Percentiles rank a stretch among this genome's conserved stretches.
Evolutionary conservation across 108 stramenopile genomes (phyloP).

Genomic region (Cyclotella baltica): DNA sequence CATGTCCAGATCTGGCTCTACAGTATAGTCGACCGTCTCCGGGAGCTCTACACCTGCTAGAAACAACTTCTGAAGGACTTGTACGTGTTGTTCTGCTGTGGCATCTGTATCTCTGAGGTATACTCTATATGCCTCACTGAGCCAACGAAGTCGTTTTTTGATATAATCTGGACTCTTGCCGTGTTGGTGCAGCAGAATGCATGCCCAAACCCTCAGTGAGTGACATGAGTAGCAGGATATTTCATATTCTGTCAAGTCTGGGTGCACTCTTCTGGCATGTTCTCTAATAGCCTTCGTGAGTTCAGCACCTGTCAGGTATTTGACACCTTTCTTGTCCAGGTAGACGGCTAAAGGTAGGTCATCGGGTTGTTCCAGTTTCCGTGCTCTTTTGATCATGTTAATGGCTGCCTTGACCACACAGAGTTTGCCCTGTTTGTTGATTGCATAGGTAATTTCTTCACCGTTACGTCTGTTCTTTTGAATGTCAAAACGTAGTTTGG

Average conservation of each 20-base stretch:
- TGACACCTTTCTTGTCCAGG: neutral
- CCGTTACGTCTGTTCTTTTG: constrained; percentile 23
- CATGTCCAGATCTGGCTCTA: too few relatives aligned
- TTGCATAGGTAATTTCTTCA: neutral
- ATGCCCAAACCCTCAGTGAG: constrained; percentile 23
- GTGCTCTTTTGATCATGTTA: neutral
- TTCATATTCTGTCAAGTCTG: constrained; percentile 2
- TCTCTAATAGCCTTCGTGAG: neutral
- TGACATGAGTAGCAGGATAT: constrained; percentile 2
- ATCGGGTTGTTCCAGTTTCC: neutral
- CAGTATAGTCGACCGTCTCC: too few relatives aligned
- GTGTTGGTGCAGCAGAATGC: constrained; percentile 6
- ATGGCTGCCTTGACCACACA: constrained; percentile 7
- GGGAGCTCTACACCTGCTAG: too few relatives aligned
- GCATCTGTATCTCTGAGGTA: neutral
- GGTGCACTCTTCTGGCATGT: neutral
- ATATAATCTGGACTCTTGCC: constrained; percentile 2
- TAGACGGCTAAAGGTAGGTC: constrained; percentile 3
- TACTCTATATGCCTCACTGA: constrained; percentile 7
- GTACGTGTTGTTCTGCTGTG: neutral
- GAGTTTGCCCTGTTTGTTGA: neutral
- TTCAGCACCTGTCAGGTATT: constrained; percentile 1
- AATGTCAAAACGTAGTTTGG: neutral
- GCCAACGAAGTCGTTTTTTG: constrained; percentile 6
- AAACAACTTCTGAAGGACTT: neutral